These are phyloP conservation scores for Saccharomyces mikatae DNA, from an alignment of 805 yeast species.

Conservation along the genomic window DNA sequence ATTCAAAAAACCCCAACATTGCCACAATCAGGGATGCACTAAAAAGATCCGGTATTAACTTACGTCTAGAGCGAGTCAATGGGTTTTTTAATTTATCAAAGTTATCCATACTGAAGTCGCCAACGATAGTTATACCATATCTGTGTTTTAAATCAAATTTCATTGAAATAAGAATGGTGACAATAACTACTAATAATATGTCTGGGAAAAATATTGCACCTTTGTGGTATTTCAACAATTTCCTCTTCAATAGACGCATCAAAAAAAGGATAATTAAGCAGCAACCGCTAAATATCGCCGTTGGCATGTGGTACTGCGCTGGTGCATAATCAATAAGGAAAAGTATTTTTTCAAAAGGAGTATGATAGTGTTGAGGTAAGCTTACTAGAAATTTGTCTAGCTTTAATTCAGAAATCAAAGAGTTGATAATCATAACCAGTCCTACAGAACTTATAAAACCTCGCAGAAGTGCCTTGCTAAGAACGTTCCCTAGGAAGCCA, in stretches of 20 bases:
- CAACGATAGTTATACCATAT: conserved; percentile 61
- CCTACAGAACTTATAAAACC: conserved; percentile 88
- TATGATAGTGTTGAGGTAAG: conserved; percentile 48
- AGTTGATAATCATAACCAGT: conserved; percentile 69
- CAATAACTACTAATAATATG: conserved; percentile 63
- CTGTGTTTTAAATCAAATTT: conserved; percentile 39
- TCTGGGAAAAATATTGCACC: conserved; percentile 71
- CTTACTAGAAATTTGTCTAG: conserved; percentile 40
- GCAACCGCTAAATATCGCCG: conserved; percentile 49
- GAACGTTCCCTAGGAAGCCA: conserved; percentile 76
- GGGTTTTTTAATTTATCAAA: conserved; percentile 49
- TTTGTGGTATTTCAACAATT: conserved; percentile 30
- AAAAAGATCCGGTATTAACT: conserved; percentile 46
- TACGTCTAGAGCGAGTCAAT: conserved; percentile 38
- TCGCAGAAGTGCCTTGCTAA: conserved; percentile 65
- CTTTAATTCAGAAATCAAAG: conserved; percentile 67
- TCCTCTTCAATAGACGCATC: conserved; percentile 36
- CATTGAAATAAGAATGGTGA: conserved; percentile 47
- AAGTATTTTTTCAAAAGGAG: conserved; percentile 60
- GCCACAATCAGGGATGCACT: conserved; percentile 73
- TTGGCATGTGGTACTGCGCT: conserved; percentile 44
- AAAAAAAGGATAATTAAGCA: conserved; percentile 42
- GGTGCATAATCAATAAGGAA: conserved; percentile 46
- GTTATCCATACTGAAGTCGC: conserved; percentile 48
- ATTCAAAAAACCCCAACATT: conserved; percentile 82